These are phyloP conservation scores for Hemisphaericaspora xylofermentans DNA, from an alignment of 1,139 yeast species.

Conservation along the genomic window DNA sequence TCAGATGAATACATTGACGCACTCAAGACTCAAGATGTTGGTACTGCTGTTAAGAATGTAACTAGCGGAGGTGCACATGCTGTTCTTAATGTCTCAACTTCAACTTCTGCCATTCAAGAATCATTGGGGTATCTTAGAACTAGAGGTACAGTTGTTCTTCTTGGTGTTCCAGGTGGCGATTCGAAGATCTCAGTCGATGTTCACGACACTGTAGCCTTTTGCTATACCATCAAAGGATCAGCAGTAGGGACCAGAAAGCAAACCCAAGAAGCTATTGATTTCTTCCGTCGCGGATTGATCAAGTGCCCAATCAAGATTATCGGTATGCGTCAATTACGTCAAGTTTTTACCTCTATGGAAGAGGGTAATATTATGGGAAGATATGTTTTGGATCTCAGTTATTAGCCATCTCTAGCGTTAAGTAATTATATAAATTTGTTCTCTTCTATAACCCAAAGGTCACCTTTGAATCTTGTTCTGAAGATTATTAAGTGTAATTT, in stretches of 20 bases:
- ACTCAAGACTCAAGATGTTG: constrained; percentile 37
- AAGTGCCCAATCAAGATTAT: constrained; percentile 66
- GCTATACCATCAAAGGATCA: constrained; percentile 67
- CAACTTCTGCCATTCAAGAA: constrained; percentile 68
- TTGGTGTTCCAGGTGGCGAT: constrained; percentile 78
- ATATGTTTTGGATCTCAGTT: constrained; percentile 63
- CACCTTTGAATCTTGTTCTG: too few species aligned
- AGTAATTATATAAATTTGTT: too few species aligned
- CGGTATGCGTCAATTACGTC: constrained; percentile 58
- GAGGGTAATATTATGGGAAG: constrained; percentile 73
- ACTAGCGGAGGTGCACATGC: constrained; percentile 62
- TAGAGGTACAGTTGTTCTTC: constrained; percentile 75
- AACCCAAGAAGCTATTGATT: constrained; percentile 73
- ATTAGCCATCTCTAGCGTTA: too few species aligned
- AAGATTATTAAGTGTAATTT: too few species aligned
- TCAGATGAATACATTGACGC: constrained; percentile 73
- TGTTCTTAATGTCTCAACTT: constrained; percentile 76
- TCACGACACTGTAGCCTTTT: constrained; percentile 63
- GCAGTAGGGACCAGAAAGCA: constrained; percentile 82
- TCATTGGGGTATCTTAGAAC: constrained; percentile 71
- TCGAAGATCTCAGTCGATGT: constrained; percentile 61
- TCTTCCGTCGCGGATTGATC: constrained; percentile 68
- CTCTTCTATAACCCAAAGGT: too few species aligned
- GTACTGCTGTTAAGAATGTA: constrained; percentile 23
- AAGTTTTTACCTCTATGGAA: constrained; percentile 65